Evolutionary conservation across 2,329 filamentous ascomycete genomes (phyloP).

Genomic region (Penicillium nordicum): DNA sequence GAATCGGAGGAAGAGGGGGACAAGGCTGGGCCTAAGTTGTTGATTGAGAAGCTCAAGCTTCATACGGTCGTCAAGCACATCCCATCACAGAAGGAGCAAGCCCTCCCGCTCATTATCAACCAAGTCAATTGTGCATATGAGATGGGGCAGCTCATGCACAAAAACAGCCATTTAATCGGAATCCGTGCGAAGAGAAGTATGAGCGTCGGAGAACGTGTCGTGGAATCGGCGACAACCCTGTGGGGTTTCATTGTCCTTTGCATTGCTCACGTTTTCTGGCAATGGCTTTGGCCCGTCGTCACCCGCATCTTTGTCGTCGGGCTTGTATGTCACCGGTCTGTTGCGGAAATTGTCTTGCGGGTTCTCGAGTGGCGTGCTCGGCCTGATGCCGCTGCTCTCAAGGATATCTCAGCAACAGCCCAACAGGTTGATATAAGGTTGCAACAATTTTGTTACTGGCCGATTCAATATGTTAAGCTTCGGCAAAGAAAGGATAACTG

Average conservation of each 20-base stretch:
- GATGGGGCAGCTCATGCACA: constrained; percentile 78
- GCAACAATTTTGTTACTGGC: constrained; percentile 99
- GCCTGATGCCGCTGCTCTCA: constrained; percentile 77
- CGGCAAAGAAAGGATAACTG: constrained; percentile 87
- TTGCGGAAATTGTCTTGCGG: constrained; percentile 73
- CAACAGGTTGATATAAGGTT: constrained; percentile 96
- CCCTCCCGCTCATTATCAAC: constrained; percentile 76
- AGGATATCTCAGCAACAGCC: constrained; percentile 92
- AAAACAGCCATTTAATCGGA: constrained; percentile 82
- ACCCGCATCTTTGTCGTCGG: constrained; percentile 70
- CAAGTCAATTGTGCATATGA: constrained; percentile 97
- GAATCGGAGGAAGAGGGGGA: constrained; percentile 71
- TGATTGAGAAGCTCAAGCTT: constrained; percentile 82
- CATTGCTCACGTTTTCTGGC: constrained; percentile 66
- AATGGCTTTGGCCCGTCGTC: constrained; percentile 75
- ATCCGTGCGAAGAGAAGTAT: constrained; percentile 76
- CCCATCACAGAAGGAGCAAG: constrained; percentile 76
- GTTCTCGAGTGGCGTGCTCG: constrained; percentile 81
- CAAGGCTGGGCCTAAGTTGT: constrained; percentile 59
- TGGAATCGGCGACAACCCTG: constrained; percentile 85
- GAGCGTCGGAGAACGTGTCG: constrained; percentile 90
- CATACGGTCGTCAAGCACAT: constrained; percentile 78
- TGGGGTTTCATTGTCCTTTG: constrained; percentile 69
- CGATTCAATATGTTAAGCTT: constrained; percentile 89
- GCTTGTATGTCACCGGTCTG: constrained; percentile 73